A percentile compares a stretch with the other conserved stretches of the same genome.
phyloP scores from a whole-genome alignment of 192 early-diverging fungal species.

The Coemansia biformis region DNA sequence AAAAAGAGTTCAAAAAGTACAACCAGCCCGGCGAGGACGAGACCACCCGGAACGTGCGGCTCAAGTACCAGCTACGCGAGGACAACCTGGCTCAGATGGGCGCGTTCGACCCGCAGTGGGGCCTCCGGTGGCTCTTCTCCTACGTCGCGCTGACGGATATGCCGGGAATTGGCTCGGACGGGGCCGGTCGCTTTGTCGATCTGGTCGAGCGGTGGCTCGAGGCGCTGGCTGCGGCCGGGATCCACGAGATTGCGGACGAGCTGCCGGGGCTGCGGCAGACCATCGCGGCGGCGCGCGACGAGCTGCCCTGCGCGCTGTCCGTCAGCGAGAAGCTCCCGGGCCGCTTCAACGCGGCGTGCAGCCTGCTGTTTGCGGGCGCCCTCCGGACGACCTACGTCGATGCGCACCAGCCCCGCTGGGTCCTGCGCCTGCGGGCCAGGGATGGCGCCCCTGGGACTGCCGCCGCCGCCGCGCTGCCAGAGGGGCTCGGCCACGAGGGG shows the following conservation, averaged over 20 bases:
- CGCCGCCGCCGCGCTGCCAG: too few relatives aligned
- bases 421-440: neutral
- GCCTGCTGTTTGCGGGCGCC: constrained; percentile 34
- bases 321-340: constrained; percentile 25
- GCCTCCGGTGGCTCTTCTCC: constrained; percentile 40
- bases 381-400: constrained; percentile 17
- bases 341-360: constrained; percentile 34
- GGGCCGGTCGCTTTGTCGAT: constrained; percentile 14
- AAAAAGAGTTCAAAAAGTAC: constrained; percentile 35
- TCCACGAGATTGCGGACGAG: constrained; percentile 23
- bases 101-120: constrained; percentile 37
- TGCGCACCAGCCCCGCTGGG: constrained; percentile 36
- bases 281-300: constrained; percentile 12
- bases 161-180: constrained; percentile 6
- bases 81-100: constrained; percentile 21
- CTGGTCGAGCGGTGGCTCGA: constrained; percentile 21
- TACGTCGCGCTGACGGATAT: constrained; percentile 27
- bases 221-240: constrained; percentile 17
- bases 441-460: too few relatives aligned
- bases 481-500: too few relatives aligned
- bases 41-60: constrained; percentile 16
- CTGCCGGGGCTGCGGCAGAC: constrained; percentile 8
- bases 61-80: constrained; percentile 28
- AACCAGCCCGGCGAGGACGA: constrained; percentile 10
- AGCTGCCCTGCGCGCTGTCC: constrained; percentile 12